Percentiles rank a stretch among this genome's conserved stretches.
phyloP scores from a whole-genome alignment of 2,329 filamentous ascomycete genomes.

The Ophiocordyceps robertsii region DNA sequence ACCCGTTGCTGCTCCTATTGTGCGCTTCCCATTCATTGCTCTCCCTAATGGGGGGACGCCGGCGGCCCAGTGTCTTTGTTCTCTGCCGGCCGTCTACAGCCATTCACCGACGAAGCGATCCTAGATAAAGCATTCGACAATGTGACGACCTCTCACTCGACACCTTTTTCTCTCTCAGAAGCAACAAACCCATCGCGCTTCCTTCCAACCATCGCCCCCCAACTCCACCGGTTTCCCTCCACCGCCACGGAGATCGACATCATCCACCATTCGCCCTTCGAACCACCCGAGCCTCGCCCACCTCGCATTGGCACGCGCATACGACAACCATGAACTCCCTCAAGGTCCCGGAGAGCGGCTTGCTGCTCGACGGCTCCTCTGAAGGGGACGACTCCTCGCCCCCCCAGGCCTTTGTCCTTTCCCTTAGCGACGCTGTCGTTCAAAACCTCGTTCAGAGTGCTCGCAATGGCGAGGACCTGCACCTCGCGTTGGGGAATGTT shows the following conservation, averaged over 20 bases:
- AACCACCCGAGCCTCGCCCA: background rate
- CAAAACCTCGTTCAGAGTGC: conserved; percentile 49
- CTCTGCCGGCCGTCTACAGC: background rate
- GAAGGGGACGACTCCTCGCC: conserved; percentile 29
- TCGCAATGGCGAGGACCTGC: conserved; percentile 40
- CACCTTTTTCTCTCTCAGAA: background rate
- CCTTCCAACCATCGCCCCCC: background rate
- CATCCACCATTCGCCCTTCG: background rate
- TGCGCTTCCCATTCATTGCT: conserved; percentile 6
- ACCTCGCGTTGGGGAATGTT: conserved; percentile 41
- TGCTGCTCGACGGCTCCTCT: conserved; percentile 40
- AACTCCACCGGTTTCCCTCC: background rate
- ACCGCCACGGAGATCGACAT: background rate
- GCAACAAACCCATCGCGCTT: background rate
- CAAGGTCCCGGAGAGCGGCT: conserved; percentile 42
- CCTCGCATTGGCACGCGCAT: background rate
- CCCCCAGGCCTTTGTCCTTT: conserved; percentile 43
- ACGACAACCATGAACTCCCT: conserved; percentile 34
- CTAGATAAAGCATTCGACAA: conserved; percentile 4
- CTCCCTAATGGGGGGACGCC: conserved; percentile 8
- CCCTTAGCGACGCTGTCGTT: conserved; percentile 42
- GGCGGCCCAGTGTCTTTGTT: conserved; percentile 8
- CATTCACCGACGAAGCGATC: background rate
- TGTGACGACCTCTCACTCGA: conserved; percentile 5
- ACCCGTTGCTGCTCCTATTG: background rate